Evolutionary conservation across 805 yeast genomes (phyloP).

Genomic region (Ogataea saltuana): DNA sequence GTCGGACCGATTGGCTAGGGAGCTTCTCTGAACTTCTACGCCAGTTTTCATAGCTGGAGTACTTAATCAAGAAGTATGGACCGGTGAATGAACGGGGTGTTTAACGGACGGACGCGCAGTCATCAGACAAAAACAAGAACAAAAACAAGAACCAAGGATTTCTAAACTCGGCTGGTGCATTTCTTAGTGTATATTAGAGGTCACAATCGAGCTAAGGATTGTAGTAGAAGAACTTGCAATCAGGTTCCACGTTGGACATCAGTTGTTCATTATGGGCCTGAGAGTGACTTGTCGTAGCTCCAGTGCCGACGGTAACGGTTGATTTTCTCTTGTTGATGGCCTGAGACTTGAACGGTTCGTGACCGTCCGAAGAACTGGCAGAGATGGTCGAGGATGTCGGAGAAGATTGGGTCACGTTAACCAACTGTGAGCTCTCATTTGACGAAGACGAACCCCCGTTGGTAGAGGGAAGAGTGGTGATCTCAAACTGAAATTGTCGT

Average conservation of each 20-base stretch:
- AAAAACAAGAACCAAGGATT: too few species aligned
- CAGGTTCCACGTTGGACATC: constrained; percentile 9
- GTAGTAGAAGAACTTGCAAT: constrained; percentile 20
- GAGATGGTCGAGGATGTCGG: constrained; percentile 27
- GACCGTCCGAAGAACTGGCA: constrained; percentile 18
- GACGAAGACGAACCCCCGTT: constrained; percentile 1
- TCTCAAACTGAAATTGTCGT: constrained; percentile 23
- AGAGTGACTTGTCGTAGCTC: too few species aligned
- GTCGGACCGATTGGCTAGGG: too few species aligned
- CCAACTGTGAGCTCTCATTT: constrained; percentile 1
- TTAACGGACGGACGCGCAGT: too few species aligned
- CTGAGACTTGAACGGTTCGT: constrained; percentile 1
- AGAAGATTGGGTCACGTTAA: constrained; percentile 8
- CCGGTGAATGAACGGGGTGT: too few species aligned
- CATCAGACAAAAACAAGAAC: too few species aligned
- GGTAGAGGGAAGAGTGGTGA: constrained; percentile 17
- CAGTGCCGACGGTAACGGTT: background rate
- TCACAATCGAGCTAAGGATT: constrained; percentile 17
- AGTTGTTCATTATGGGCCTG: background rate
- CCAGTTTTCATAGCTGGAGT: too few species aligned
- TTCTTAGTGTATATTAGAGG: too few species aligned
- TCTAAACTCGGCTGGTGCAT: too few species aligned
- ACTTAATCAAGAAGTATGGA: too few species aligned
- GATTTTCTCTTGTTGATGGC: background rate
- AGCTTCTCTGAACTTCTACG: too few species aligned